A percentile compares a stretch with the other conserved stretches of the same genome.
Conservation (phyloP, 2,329 filamentous ascomycete genomes). For the Aureobasidium sp. region DNA sequence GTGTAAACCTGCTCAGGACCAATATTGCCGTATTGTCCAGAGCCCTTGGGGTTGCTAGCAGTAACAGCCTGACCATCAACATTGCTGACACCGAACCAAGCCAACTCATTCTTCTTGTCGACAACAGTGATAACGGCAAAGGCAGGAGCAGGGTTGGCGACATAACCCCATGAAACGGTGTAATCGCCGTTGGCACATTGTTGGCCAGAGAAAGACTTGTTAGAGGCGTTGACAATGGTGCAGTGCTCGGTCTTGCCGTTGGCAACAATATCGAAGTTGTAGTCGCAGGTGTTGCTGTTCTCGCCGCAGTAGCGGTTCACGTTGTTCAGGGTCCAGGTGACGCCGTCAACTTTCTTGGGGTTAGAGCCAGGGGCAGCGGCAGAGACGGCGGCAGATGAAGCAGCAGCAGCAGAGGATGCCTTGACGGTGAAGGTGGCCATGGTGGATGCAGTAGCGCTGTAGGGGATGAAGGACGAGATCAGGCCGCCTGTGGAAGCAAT, state of each 20-base stretch:
- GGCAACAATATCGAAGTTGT: slow-evolving; percentile 17
- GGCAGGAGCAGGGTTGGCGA: slow-evolving; percentile 13
- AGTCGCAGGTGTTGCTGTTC: slow-evolving; percentile 15
- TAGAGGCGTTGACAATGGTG: slow-evolving; percentile 16
- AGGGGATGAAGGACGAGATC: not conserved
- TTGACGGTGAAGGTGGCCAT: slow-evolving; percentile 1
- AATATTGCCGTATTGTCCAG: not conserved
- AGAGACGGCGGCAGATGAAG: not conserved
- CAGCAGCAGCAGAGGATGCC: not conserved
- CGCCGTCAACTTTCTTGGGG: slow-evolving; percentile 9
- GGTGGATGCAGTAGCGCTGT: not conserved
- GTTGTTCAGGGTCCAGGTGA: slow-evolving; percentile 17
- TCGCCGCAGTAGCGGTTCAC: slow-evolving; percentile 17
- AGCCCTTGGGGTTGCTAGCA: no score
- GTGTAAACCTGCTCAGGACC: slow-evolving; percentile 17
- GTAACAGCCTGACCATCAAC: slow-evolving; percentile 1
- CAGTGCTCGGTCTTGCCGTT: slow-evolving; percentile 13
- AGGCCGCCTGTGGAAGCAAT: not conserved
- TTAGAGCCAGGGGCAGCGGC: not conserved
- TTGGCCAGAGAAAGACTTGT: slow-evolving; percentile 9
- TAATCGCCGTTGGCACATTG: slow-evolving; percentile 10
- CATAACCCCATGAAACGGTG: slow-evolving; percentile 17
- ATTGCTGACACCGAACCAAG: slow-evolving; percentile 16
- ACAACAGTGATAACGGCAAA: slow-evolving; percentile 17
- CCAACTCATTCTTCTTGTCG: slow-evolving; percentile 5